Base-by-base conservation (phyloP, 208 protist species). In the Trypanosoma theileri region DNA sequence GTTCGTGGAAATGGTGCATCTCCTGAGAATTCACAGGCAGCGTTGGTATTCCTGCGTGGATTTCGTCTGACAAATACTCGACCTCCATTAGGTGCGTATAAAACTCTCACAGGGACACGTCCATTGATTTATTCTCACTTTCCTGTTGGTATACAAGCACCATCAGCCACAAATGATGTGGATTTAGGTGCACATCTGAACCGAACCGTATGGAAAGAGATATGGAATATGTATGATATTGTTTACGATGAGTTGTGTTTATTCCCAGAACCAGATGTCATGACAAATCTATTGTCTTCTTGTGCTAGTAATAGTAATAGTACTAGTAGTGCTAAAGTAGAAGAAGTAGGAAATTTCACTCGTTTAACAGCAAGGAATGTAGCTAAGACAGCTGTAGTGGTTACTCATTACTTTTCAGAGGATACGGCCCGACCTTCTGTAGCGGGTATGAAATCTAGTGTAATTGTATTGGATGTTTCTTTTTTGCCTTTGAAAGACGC, bases 201-300 rank as follows among this genome's bases (percentile, higher is more conserved):
- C 26, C 68, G 67, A n/a, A 73, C 85, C 44, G 66, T 80, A 14
- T 95, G 86, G 85, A 92, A 82, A 69, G 89, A 95, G 64, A 79
- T 81, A n/a, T 95, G 89, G 87, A 95, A 95, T 70, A 35, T 88
- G 56, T 92, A 90, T 56, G 89, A 95, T 59, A 90, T 95, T 55
- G 57, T 78, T 3, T 92, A 95, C 64, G 89, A 95, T 48, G 86
- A 91, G 60, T 70, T 95, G 60, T 69, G 72, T 24, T 61, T 92
- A 10, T 72, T 94, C 51, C 89, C 86, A 35, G 14, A 26, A 4
- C 52, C 56, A n/a, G 11, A 52, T 12, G 4, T 13, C 3, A 58
- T n/a, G 1, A 41, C 53, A 22, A 40, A 50, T n/a, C 28, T 61
- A 28, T 44, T 79, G 58, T 31, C 10, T 46, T 31, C 46, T 45